Conservation (phyloP, 1,284 basidiomycete genomes). For the Ganoderma lingzhi region DNA sequence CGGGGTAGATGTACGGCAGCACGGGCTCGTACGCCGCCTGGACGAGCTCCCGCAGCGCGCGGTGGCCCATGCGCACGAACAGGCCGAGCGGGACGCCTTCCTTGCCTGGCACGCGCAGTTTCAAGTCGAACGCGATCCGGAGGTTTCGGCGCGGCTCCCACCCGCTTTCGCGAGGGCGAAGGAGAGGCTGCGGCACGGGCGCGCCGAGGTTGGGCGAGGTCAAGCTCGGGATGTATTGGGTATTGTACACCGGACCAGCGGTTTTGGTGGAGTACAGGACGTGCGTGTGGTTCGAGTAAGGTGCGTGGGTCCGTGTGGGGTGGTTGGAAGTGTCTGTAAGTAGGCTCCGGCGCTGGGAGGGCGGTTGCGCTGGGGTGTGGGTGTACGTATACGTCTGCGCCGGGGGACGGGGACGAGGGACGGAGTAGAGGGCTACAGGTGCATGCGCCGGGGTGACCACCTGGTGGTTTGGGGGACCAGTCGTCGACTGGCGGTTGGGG, state of each 20-base stretch:
- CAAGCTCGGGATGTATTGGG: neutral
- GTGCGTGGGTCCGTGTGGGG: neutral
- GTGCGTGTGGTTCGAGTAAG: neutral
- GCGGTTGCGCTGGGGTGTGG: neutral
- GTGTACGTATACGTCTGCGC: neutral
- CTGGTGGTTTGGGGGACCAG: neutral
- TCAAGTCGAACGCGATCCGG: neutral
- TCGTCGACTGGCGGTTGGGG: neutral
- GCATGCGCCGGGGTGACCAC: neutral
- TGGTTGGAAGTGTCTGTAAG: no score
- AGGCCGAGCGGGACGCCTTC: constrained; percentile 1
- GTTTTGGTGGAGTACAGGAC: neutral
- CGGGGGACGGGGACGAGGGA: neutral
- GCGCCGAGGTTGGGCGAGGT: neutral
- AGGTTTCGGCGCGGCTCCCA: neutral
- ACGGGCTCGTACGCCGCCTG: neutral
- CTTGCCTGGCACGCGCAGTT: neutral
- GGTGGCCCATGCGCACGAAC: neutral
- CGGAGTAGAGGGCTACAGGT: neutral
- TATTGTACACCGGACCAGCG: neutral
- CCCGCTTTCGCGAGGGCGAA: no score
- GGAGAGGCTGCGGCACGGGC: neutral
- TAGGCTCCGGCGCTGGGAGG: no score
- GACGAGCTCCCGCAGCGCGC: neutral
- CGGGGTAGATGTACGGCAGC: neutral